These are phyloP conservation scores for Trichoderma asperellum DNA, from an alignment of 2,329 filamentous ascomycete species.

Conservation along the genomic window DNA sequence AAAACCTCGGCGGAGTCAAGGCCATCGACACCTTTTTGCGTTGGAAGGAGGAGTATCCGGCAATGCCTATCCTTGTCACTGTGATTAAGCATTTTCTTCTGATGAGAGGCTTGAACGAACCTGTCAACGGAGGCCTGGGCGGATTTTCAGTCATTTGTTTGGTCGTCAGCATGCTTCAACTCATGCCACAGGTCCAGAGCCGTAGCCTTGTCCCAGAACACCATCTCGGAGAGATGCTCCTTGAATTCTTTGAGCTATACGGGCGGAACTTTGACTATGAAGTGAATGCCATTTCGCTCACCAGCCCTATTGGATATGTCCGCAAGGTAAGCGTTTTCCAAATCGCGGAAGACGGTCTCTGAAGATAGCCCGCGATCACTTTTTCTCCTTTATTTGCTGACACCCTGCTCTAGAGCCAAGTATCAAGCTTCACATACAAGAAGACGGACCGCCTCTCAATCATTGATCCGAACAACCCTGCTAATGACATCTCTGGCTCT, in stretches of 20 bases:
- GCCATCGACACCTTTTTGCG: slow-evolving; percentile 78
- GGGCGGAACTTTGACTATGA: slow-evolving; percentile 78
- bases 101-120: slow-evolving; percentile 90
- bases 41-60: slow-evolving; percentile 81
- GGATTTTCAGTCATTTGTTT: slow-evolving; percentile 95
- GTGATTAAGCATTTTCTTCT: slow-evolving; percentile 90
- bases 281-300: slow-evolving; percentile 72
- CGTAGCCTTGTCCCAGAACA: slow-evolving; percentile 61
- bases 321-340: slow-evolving; percentile 65
- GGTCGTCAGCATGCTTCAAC: slow-evolving; percentile 84
- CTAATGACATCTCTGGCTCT: slow-evolving; percentile 90
- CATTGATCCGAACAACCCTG: slow-evolving; percentile 83
- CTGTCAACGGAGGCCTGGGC: slow-evolving; percentile 86
- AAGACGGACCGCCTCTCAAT: slow-evolving; percentile 76
- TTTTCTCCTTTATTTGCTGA: not conserved
- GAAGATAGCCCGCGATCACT: not conserved
- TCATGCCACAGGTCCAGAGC: slow-evolving; percentile 72
- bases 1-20: slow-evolving; percentile 80
- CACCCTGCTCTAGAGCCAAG: slow-evolving; percentile 44
- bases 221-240: slow-evolving; percentile 77
- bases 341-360: not conserved
- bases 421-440: slow-evolving; percentile 56
- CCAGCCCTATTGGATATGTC: slow-evolving; percentile 70
- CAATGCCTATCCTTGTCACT: slow-evolving; percentile 83
- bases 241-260: slow-evolving; percentile 89